These are phyloP conservation scores for Phytophthora litchii DNA, from an alignment of 352 stramenopile species.

Conservation along the genomic window DNA sequence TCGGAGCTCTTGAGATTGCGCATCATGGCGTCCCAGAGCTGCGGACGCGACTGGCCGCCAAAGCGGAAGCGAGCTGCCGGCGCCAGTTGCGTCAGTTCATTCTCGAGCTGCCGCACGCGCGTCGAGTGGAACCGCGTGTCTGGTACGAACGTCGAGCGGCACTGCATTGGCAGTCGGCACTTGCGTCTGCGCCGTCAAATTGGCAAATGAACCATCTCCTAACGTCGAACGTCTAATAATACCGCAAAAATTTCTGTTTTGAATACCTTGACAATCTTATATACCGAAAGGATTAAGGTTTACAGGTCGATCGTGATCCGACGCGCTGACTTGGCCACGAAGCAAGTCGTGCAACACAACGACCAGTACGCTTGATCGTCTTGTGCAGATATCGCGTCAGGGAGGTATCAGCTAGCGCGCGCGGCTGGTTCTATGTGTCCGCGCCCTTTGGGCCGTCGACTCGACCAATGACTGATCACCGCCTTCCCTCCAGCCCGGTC, in stretches of 20 bases:
- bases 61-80: slow-evolving; percentile 7
- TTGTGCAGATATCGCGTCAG: too few species aligned
- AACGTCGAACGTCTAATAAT: too few species aligned
- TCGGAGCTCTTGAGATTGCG: slow-evolving; percentile 14
- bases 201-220: slow-evolving; percentile 8
- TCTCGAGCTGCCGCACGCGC: slow-evolving; percentile 12
- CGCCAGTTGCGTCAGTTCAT: slow-evolving; percentile 6
- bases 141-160: background rate
- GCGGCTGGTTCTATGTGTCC: background rate
- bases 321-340: too few species aligned
- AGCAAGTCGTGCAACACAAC: too few species aligned
- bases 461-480: too few species aligned
- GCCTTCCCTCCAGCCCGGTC: slow-evolving; percentile 5
- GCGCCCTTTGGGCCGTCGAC: background rate
- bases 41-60: slow-evolving; percentile 11
- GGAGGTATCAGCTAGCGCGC: background rate
- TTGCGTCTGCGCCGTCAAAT: too few species aligned
- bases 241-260: background rate
- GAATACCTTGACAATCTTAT: too few species aligned
- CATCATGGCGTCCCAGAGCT: slow-evolving; percentile 32
- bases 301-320: too few species aligned
- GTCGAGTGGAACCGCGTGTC: background rate
- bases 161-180: slow-evolving; percentile 5
- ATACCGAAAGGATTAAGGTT: too few species aligned
- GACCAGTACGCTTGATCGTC: too few species aligned